Percentiles rank a stretch among this genome's conserved stretches.
These are phyloP conservation scores for Trichoderma aggressivum DNA, from an alignment of 2,329 filamentous ascomycete species.

Conservation along the genomic window DNA sequence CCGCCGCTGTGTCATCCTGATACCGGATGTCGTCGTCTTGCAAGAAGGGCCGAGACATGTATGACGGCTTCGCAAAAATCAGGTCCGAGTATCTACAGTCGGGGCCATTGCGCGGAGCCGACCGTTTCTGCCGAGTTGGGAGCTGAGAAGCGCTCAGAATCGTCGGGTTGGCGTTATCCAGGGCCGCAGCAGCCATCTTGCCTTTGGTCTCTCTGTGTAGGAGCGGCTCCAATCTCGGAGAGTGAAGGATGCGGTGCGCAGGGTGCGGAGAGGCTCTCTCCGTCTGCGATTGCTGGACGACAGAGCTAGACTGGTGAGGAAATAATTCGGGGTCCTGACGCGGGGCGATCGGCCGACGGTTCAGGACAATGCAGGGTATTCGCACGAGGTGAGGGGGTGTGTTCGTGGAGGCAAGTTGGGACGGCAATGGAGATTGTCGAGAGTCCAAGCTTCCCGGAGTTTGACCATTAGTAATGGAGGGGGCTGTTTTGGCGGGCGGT, in stretches of 20 bases:
- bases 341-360: slow-evolving; percentile 3
- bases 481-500: background rate
- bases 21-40: slow-evolving; percentile 44
- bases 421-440: slow-evolving; percentile 6
- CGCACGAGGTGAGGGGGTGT: background rate
- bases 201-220: background rate
- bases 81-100: slow-evolving; percentile 48
- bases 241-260: background rate
- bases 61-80: slow-evolving; percentile 45
- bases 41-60: slow-evolving; percentile 41
- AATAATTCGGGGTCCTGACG: slow-evolving; percentile 6
- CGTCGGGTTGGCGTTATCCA: slow-evolving; percentile 86
- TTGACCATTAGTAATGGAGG: slow-evolving; percentile 9
- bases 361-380: slow-evolving; percentile 3
- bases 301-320: background rate
- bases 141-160: slow-evolving; percentile 86
- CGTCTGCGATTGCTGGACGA: background rate
- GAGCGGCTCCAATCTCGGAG: background rate
- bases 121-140: slow-evolving; percentile 65
- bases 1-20: slow-evolving; percentile 12
- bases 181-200: slow-evolving; percentile 29
- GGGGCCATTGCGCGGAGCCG: slow-evolving; percentile 44
- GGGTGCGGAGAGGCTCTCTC: background rate
- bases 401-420: slow-evolving; percentile 7
- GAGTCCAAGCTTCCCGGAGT: background rate